Conservation (phyloP, 345 rosid species). For the Atalantia buxifolia region DNA sequence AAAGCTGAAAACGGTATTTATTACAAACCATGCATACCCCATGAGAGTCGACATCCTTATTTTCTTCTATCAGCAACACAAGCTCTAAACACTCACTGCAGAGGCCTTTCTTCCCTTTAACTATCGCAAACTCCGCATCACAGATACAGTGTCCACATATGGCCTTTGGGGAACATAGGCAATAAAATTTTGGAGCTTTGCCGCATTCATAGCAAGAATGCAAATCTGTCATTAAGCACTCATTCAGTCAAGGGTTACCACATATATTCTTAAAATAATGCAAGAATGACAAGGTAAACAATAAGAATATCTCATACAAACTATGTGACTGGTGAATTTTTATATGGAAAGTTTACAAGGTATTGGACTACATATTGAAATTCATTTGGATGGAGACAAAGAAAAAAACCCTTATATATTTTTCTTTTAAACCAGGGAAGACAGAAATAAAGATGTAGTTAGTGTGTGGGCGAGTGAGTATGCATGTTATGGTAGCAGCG, state of each 20-base stretch:
- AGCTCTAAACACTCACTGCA: slow-evolving; percentile 42
- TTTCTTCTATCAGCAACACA: slow-evolving; percentile 38
- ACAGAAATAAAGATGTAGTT: background rate
- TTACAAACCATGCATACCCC: slow-evolving; percentile 29
- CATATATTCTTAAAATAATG: background rate
- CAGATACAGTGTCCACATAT: slow-evolving; percentile 41
- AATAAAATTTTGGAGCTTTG: slow-evolving; percentile 38
- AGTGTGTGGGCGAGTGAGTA: background rate
- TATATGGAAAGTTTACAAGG: background rate
- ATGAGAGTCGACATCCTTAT: slow-evolving; percentile 24
- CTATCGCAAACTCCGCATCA: slow-evolving; percentile 26
- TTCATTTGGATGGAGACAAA: background rate
- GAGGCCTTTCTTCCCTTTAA: slow-evolving; percentile 32
- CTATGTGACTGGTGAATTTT: background rate
- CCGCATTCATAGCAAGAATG: slow-evolving; percentile 44
- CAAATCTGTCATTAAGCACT: slow-evolving; percentile 36
- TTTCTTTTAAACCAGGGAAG: background rate
- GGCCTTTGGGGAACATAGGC: slow-evolving; percentile 53
- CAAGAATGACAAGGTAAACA: background rate
- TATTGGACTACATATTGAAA: background rate
- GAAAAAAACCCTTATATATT: background rate
- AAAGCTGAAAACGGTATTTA: background rate
- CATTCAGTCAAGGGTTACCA: background rate
- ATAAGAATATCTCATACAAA: background rate
- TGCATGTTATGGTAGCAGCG: background rate